Evolutionary conservation across 208 protist species (phyloP).

Genomic region (Trypanosoma cruzi): DNA sequence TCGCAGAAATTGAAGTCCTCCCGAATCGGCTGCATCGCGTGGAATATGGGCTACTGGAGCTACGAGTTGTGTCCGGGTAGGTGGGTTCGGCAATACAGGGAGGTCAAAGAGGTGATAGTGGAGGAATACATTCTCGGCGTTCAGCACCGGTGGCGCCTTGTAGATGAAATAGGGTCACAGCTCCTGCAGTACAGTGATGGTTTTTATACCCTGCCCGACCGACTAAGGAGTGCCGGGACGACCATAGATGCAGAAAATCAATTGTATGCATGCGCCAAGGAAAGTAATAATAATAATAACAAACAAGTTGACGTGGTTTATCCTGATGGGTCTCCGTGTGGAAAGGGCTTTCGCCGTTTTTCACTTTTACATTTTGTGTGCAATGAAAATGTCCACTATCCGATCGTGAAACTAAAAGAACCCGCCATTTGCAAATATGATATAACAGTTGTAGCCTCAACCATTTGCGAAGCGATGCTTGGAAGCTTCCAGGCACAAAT

Average conservation of each 20-base stretch:
- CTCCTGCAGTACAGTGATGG: constrained; percentile 21
- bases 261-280: constrained; percentile 7
- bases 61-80: constrained; percentile 41
- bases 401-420: constrained; percentile 7
- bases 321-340: constrained; percentile 12
- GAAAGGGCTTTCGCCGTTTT: neutral
- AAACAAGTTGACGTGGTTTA: constrained; percentile 24
- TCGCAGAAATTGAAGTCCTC: neutral
- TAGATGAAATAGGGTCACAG: constrained; percentile 18
- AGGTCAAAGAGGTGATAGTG: constrained; percentile 22
- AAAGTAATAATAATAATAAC: neutral
- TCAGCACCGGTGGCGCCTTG: constrained; percentile 24
- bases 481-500: neutral
- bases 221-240: constrained; percentile 6
- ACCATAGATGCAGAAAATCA: neutral
- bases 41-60: constrained; percentile 21
- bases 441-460: constrained; percentile 13
- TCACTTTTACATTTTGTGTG: constrained; percentile 23
- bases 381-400: constrained; percentile 12
- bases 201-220: constrained; percentile 22
- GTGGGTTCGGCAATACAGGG: constrained; percentile 35
- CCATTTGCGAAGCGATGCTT: constrained; percentile 31
- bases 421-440: constrained; percentile 19
- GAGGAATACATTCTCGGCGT: constrained; percentile 40
- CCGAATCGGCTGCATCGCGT: constrained; percentile 5